Conservation (phyloP, 2,329 filamentous ascomycete genomes). For the Monilinia vaccinii-corymbosi region DNA sequence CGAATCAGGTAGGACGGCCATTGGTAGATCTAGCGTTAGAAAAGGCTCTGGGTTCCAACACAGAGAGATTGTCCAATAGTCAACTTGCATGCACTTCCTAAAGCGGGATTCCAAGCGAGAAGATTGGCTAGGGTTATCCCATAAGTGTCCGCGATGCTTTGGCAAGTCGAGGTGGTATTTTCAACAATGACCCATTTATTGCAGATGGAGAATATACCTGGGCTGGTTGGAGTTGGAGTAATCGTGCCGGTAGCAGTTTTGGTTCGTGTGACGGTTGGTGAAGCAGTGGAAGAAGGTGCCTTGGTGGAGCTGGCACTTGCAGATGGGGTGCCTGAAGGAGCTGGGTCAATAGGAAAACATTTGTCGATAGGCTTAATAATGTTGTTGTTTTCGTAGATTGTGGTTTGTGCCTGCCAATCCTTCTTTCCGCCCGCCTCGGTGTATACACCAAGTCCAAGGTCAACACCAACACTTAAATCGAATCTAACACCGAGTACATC, state of each 20-base stretch:
- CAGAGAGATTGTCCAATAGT: conserved; percentile 22
- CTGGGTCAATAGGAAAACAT: conserved; percentile 8
- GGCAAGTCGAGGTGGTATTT: background rate
- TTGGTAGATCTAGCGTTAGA: background rate
- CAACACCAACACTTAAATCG: conserved; percentile 1
- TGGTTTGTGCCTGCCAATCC: background rate
- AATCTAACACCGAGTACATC: conserved; percentile 9
- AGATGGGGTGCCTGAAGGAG: background rate
- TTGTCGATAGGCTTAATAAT: conserved; percentile 5
- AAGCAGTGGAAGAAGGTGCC: background rate
- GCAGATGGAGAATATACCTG: conserved; percentile 23
- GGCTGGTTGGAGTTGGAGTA: conserved; percentile 18
- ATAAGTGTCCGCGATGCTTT: conserved; percentile 15
- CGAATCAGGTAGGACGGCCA: conserved; percentile 2
- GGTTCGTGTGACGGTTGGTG: background rate
- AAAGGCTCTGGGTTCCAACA: conserved; percentile 12
- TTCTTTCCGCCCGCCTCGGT: conserved; percentile 2
- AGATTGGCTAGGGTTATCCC: conserved; percentile 21
- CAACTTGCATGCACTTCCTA: conserved; percentile 25
- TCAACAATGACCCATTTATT: conserved; percentile 20
- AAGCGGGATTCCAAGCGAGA: conserved; percentile 28
- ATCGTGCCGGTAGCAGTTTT: background rate
- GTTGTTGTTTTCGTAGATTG: background rate
- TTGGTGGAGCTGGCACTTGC: background rate
- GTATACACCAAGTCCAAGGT: conserved; percentile 5